Evolutionary conservation across 257 asterid genomes (phyloP).

Genomic region (Capsicum chinense): DNA sequence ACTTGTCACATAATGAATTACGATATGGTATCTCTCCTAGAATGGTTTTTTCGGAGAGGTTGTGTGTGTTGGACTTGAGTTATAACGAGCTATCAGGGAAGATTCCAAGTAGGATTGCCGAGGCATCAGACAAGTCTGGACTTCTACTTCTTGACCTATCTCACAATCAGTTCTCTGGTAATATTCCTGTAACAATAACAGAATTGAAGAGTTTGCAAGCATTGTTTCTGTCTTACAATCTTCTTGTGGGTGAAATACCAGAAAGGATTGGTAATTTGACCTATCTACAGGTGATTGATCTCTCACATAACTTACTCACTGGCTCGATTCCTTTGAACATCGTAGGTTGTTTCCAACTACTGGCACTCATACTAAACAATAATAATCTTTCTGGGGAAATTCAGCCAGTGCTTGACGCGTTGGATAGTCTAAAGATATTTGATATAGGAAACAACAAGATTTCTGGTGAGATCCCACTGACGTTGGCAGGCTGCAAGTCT

Average conservation of each 20-base stretch:
- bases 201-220: constrained; percentile 89
- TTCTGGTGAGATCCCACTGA: constrained; percentile 92
- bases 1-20: constrained; percentile 70
- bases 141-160: constrained; percentile 81
- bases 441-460: constrained; percentile 70
- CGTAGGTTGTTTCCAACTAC: constrained; percentile 93
- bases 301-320: constrained; percentile 72
- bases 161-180: constrained; percentile 66
- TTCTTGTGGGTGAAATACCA: constrained; percentile 77
- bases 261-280: constrained; percentile 86
- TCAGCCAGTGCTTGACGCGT: constrained; percentile 94
- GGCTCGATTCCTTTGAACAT: constrained; percentile 79
- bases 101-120: constrained; percentile 62
- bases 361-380: constrained; percentile 67
- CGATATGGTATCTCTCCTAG: constrained; percentile 84
- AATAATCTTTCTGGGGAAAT: constrained; percentile 91
- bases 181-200: constrained; percentile 66
- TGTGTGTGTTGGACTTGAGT: constrained; percentile 77
- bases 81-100: constrained; percentile 70
- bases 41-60: constrained; percentile 64
- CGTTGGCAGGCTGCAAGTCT: constrained; percentile 94
- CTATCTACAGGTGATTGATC: constrained; percentile 87
- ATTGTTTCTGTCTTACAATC: constrained; percentile 72
- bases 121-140: constrained; percentile 60
- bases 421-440: constrained; percentile 81